These are phyloP conservation scores for Karstenula rhodostoma DNA, from an alignment of 2,329 filamentous ascomycete species.

Conservation along the genomic window DNA sequence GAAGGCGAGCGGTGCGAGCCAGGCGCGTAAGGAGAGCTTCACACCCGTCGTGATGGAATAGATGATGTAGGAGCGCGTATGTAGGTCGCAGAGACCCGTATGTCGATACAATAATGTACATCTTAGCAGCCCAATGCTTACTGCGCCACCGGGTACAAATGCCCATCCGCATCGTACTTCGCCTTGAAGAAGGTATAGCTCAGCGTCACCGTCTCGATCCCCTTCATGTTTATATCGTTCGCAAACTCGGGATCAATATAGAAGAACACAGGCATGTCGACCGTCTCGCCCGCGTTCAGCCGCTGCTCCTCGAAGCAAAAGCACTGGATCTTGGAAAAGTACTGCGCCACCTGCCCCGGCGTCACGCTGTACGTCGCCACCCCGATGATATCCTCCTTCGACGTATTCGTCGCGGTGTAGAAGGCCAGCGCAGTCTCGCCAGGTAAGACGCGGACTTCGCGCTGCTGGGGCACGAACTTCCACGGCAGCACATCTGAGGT, in stretches of 20 bases:
- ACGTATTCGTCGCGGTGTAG: conserved; percentile 94
- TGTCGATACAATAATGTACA: conserved; percentile 10
- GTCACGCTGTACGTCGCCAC: conserved; percentile 98
- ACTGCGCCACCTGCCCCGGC: conserved; percentile 91
- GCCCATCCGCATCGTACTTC: conserved; percentile 82
- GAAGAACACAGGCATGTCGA: conserved; percentile 99
- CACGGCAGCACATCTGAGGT: conserved; percentile 95
- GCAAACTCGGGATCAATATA: conserved; percentile 97
- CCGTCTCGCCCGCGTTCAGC: conserved; percentile 91
- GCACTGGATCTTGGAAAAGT: conserved; percentile 99
- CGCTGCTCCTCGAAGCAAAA: conserved; percentile 98
- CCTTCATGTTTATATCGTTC: conserved; percentile 90
- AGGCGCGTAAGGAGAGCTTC: conserved; percentile 46
- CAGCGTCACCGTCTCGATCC: conserved; percentile 92
- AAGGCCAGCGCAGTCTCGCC: conserved; percentile 97
- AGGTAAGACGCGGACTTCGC: conserved; percentile 92
- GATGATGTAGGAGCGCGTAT: neutral
- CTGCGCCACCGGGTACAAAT: conserved; percentile 62
- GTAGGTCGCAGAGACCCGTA: neutral
- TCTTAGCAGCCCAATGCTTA: neutral
- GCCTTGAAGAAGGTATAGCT: conserved; percentile 99
- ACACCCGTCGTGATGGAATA: conserved; percentile 45
- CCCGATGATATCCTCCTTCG: conserved; percentile 92
- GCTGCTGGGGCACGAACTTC: conserved; percentile 97
- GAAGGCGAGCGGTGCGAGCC: conserved; percentile 81